Evolutionary conservation across 2,329 filamentous ascomycete species (phyloP), one percentile per base, ranked within the genome.

Genomic region (Onygenales sp.): DNA sequence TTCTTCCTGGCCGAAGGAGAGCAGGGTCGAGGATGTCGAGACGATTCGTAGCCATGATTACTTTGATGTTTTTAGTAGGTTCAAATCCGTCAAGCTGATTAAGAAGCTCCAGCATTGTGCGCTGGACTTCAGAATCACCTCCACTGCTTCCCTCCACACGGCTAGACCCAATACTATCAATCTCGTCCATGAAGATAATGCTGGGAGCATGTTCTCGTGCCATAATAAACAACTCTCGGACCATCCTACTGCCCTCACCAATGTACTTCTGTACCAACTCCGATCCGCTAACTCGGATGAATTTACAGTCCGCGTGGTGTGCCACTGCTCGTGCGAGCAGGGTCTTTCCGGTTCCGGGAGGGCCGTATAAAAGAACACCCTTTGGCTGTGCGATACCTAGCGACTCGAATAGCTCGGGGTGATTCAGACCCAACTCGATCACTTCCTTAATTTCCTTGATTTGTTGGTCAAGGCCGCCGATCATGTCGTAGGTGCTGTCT

Each of bases 371-470:
- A 55, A 98, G 78, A 14, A 98, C 93, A 68, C 93, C 93, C 76
- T 98, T 98, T 45, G 93, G 93, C 68, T 98, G 93, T 61, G 92
- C 93, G 64, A 98, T 98, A 64, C 93, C 93, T 55, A 98, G 84
- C n/a, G 90, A 95, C 74, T 98, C 93, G 74, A 98, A 98, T 38
- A 98, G 84, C 74, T 98, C 93, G 5, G 93, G 93, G 72, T 98
- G 93, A 78, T 97, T 96, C 58, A 98, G 83, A 60, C 93, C 93
- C 44, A 98, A 85, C 77, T 98, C 93, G 70, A 98, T 97, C 64
- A 98, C 93, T 75, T 98, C 93, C 76, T 98, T 98, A 79, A 98
- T 98, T 71, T 98, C 93, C 77, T 98, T 97, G 78, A 98, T 97
- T 71, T 98, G 93, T 72, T 98, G 92, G 70, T 98, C 93, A 58